These are phyloP conservation scores for Haplographium delicatum DNA, from an alignment of 495 filamentous ascomycete species.

Conservation along the genomic window DNA sequence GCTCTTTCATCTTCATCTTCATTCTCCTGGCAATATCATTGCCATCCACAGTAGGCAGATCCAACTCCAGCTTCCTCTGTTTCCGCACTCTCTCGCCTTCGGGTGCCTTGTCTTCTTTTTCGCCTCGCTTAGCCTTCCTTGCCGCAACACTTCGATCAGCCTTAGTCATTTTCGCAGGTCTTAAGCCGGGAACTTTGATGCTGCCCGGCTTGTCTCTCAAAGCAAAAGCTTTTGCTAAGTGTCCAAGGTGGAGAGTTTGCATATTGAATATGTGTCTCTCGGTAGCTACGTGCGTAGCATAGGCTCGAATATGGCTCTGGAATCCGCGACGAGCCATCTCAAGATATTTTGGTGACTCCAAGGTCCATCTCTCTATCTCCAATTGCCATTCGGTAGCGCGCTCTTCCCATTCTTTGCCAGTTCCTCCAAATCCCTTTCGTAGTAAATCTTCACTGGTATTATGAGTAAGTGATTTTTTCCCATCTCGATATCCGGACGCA, in stretches of 20 bases:
- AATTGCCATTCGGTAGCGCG: conserved; percentile 74
- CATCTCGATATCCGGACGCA: conserved; percentile 25
- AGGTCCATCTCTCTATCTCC: conserved; percentile 64
- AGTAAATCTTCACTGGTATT: conserved; percentile 48
- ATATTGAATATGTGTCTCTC: conserved; percentile 86
- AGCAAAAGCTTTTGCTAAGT: conserved; percentile 89
- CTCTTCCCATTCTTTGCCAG: conserved; percentile 56
- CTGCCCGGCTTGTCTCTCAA: conserved; percentile 82
- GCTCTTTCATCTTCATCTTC: conserved; percentile 72
- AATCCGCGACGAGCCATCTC: conserved; percentile 76
- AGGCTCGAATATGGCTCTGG: conserved; percentile 88
- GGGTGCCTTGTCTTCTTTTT: conserved; percentile 27
- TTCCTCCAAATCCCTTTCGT: conserved; percentile 46
- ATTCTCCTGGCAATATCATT: conserved; percentile 68
- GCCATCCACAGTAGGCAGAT: conserved; percentile 37
- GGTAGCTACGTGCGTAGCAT: conserved; percentile 82
- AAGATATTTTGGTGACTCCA: conserved; percentile 54
- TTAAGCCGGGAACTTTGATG: conserved; percentile 67
- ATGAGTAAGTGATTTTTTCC: conserved; percentile 29
- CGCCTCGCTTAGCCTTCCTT: conserved; percentile 31
- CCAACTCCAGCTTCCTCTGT: conserved; percentile 24
- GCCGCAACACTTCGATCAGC: conserved; percentile 26
- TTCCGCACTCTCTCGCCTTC: conserved; percentile 24
- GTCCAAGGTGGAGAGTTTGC: conserved; percentile 81
- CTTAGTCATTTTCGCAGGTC: conserved; percentile 26